Evolutionary conservation across 495 filamentous ascomycete genomes (phyloP).

Genomic region (Penicillium psychrofluorescens): DNA sequence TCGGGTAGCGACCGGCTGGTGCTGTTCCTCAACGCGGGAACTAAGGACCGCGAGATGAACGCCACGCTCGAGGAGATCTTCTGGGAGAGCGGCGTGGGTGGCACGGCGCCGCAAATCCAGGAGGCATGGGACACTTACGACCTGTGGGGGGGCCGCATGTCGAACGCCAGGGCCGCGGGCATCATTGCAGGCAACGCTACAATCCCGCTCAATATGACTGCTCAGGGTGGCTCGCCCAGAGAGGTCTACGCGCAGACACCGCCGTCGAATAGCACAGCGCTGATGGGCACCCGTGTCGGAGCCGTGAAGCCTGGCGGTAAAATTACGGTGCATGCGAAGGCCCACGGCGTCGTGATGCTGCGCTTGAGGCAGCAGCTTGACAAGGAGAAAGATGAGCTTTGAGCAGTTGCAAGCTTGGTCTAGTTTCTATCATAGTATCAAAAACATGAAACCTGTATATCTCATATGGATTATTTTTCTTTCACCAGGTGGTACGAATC

Average conservation of each 20-base stretch:
- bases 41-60: conserved; percentile 35
- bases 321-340: conserved; percentile 29
- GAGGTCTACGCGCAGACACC: conserved; percentile 28
- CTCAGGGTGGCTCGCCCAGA: conserved; percentile 26
- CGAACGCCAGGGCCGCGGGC: conserved; percentile 27
- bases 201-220: conserved; percentile 24
- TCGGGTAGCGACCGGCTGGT: conserved; percentile 38
- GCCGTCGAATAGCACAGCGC: conserved; percentile 11
- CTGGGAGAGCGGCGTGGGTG: conserved; percentile 32
- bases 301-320: conserved; percentile 31
- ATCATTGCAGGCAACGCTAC: conserved; percentile 29
- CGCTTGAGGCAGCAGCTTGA: conserved; percentile 29
- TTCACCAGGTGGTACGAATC: no score
- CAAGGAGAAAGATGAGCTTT: conserved; percentile 38
- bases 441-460: no score
- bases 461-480: no score
- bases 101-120: conserved; percentile 27
- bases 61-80: conserved; percentile 50
- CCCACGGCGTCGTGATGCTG: conserved; percentile 41
- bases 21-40: conserved; percentile 43
- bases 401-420: not conserved
- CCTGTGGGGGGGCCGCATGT: conserved; percentile 50
- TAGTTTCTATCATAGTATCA: no score
- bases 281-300: conserved; percentile 36
- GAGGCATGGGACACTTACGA: conserved; percentile 47